Evolutionary conservation across 306 rosid species (phyloP).

Genomic region (Dalbergia cochinchinensis): DNA sequence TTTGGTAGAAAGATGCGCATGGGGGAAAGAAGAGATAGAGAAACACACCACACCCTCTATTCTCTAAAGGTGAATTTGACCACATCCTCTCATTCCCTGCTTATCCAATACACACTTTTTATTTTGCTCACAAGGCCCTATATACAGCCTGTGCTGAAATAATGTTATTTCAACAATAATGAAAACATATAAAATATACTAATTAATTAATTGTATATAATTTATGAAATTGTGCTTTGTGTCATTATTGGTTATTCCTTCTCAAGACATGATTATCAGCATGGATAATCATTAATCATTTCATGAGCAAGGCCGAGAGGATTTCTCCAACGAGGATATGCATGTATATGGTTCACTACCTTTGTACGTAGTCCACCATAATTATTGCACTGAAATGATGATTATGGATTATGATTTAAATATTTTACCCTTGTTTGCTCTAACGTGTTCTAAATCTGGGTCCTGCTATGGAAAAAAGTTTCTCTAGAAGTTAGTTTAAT

Average conservation of each 20-base stretch:
- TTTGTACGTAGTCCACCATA: slow-evolving; percentile 15
- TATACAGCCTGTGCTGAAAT: slow-evolving; percentile 40
- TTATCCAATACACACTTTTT: slow-evolving; percentile 1
- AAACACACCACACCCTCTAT: neutral
- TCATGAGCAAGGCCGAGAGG: slow-evolving; percentile 27
- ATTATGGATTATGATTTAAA: slow-evolving; percentile 22
- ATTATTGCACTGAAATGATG: slow-evolving; percentile 44
- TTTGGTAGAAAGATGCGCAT: slow-evolving; percentile 17
- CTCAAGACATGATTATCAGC: slow-evolving; percentile 37
- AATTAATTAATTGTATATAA: neutral
- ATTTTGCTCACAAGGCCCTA: slow-evolving; percentile 10
- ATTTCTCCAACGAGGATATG: slow-evolving; percentile 37
- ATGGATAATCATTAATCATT: slow-evolving; percentile 33
- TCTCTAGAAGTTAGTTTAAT: slow-evolving; percentile 23
- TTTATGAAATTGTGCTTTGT: neutral
- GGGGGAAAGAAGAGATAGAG: neutral
- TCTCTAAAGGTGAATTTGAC: slow-evolving; percentile 37
- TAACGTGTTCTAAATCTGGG: neutral
- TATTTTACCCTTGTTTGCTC: neutral
- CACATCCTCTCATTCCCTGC: neutral
- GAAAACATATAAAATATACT: neutral
- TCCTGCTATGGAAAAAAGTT: neutral
- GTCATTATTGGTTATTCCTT: slow-evolving; percentile 9
- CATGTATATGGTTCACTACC: slow-evolving; percentile 21
- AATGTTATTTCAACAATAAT: neutral